Conservation (phyloP, 1,284 basidiomycete species). For the Moesziomyces globuligerus region DNA sequence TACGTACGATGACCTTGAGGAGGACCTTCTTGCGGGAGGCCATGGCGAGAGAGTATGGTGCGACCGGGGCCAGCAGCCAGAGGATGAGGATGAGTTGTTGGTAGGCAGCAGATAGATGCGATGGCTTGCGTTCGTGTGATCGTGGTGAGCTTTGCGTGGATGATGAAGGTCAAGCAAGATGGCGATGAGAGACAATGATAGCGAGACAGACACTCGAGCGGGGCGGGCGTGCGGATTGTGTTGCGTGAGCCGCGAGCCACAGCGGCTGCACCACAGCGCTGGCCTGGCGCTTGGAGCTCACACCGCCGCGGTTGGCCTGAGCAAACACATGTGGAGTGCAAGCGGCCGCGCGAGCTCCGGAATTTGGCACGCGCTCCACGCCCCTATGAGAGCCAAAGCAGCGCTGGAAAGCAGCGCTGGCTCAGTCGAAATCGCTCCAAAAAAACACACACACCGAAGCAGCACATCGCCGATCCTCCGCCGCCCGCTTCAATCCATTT, state of each 20-base stretch:
- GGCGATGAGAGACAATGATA: background rate
- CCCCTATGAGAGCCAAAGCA: background rate
- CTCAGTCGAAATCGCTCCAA: background rate
- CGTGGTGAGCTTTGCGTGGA: background rate
- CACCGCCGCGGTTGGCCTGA: background rate
- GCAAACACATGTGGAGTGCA: constrained; percentile 14
- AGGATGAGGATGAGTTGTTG: background rate
- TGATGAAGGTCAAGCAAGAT: background rate
- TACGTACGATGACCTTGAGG: constrained; percentile 75
- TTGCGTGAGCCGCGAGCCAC: background rate
- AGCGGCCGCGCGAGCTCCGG: constrained; percentile 6
- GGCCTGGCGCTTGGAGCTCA: background rate
- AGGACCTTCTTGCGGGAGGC: constrained; percentile 79
- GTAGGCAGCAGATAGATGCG: background rate
- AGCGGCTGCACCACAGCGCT: background rate
- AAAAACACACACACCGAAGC: constrained; percentile 2
- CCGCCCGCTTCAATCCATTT: background rate
- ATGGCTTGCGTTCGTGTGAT: too few species aligned
- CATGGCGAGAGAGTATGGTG: constrained; percentile 64
- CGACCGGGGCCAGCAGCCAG: constrained; percentile 1
- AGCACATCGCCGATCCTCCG: background rate
- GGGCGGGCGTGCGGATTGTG: too few species aligned
- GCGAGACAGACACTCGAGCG: too few species aligned
- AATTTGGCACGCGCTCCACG: constrained; percentile 1
- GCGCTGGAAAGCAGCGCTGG: too few species aligned